These are phyloP conservation scores for Xylaria sp. DNA, from an alignment of 2,329 filamentous ascomycete genomes.

Conservation along the genomic window DNA sequence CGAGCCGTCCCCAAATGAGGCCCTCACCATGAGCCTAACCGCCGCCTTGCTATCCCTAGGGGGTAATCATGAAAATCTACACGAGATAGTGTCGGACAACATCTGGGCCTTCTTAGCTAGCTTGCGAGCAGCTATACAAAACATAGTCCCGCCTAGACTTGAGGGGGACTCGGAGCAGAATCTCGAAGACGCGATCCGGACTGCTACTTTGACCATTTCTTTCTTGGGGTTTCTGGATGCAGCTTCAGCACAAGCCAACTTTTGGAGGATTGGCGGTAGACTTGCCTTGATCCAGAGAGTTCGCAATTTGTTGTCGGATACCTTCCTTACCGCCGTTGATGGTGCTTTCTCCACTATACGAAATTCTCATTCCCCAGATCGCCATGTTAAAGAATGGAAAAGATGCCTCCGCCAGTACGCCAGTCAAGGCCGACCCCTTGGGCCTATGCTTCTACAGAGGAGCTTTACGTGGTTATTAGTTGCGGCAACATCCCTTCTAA, in stretches of 20 bases:
- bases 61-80: constrained; percentile 74
- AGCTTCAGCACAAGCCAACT: constrained; percentile 78
- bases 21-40: constrained; percentile 81
- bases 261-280: constrained; percentile 83
- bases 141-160: constrained; percentile 63
- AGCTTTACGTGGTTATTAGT: constrained; percentile 89
- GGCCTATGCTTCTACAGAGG: constrained; percentile 90
- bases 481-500: constrained; percentile 78
- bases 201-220: constrained; percentile 82
- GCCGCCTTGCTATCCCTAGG: constrained; percentile 85
- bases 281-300: constrained; percentile 78
- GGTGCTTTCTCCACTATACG: constrained; percentile 90
- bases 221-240: constrained; percentile 92
- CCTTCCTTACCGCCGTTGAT: constrained; percentile 87
- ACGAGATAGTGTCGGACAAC: constrained; percentile 72
- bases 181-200: constrained; percentile 73
- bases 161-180: constrained; percentile 68
- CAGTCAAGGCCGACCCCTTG: constrained; percentile 80
- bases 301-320: constrained; percentile 80
- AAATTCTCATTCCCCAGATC: constrained; percentile 75
- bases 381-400: constrained; percentile 84
- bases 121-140: constrained; percentile 71
- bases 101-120: constrained; percentile 78
- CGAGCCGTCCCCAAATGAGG: constrained; percentile 89
- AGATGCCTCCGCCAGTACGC: constrained; percentile 86